These are phyloP conservation scores for Dendrocalamus sinicus DNA, from an alignment of 176 grass and related monocot genomes.

Conservation along the genomic window DNA sequence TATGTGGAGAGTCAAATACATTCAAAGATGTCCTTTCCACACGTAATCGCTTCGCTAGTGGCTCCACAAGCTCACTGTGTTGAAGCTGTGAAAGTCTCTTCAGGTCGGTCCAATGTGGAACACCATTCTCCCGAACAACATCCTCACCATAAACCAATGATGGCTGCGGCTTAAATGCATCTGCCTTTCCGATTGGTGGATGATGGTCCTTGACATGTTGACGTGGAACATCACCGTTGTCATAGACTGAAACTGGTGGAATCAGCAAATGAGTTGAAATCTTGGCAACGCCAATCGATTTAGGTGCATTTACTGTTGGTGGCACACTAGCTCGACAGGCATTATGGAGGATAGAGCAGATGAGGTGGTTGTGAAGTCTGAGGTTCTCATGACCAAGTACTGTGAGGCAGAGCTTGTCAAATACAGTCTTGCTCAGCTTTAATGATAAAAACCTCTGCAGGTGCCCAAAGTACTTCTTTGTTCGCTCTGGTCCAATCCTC, in stretches of 20 bases:
- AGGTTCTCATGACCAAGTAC: conserved; percentile 64
- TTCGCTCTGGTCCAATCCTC: conserved; percentile 57
- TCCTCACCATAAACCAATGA: neutral
- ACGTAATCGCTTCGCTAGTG: conserved; percentile 10
- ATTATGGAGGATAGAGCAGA: conserved; percentile 64
- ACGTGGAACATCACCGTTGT: neutral
- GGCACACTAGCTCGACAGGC: conserved; percentile 46
- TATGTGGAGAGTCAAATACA: conserved; percentile 26
- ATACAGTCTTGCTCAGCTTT: conserved; percentile 59
- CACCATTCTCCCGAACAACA: conserved; percentile 23
- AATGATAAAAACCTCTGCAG: conserved; percentile 60
- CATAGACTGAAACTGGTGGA: neutral
- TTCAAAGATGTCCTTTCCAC: neutral
- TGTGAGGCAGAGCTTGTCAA: conserved; percentile 56
- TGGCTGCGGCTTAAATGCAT: neutral
- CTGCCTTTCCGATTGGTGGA: neutral
- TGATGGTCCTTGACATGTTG: conserved; percentile 19
- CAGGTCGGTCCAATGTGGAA: conserved; percentile 22
- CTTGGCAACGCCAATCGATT: conserved; percentile 3
- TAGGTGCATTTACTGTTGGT: conserved; percentile 16
- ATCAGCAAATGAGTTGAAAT: conserved; percentile 9
- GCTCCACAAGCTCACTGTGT: conserved; percentile 45
- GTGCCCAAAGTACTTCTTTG: conserved; percentile 57
- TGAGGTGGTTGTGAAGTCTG: conserved; percentile 63
- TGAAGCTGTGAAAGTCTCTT: conserved; percentile 42